Percentiles rank a stretch among this genome's conserved stretches.
phyloP scores from a whole-genome alignment of 345 rosid genomes.

The Garcia nutans region DNA sequence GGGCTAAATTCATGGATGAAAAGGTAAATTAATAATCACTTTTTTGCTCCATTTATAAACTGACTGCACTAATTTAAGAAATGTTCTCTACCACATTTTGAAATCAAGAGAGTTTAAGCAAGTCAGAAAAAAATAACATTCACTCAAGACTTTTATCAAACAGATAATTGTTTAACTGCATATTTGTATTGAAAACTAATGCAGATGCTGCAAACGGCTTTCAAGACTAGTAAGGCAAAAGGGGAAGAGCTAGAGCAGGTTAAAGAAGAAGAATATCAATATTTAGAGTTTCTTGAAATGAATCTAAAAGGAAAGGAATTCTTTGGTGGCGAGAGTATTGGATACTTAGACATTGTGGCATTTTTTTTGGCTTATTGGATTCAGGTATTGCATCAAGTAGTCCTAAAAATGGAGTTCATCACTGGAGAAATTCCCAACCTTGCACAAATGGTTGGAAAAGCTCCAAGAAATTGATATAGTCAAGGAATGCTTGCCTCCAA shows the following conservation, averaged over 20 bases:
- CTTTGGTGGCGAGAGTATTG: not conserved
- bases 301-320: constrained; percentile 3
- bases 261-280: not conserved
- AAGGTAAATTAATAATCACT: too few species aligned
- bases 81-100: too few species aligned
- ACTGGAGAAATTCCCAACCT: not conserved
- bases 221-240: not conserved
- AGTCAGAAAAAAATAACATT: too few species aligned
- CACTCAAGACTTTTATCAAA: too few species aligned
- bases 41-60: too few species aligned
- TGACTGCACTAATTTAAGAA: too few species aligned
- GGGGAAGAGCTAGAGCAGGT: not conserved
- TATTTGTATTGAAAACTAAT: not conserved
- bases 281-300: not conserved
- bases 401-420: not conserved
- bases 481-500: constrained; percentile 2
- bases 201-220: not conserved
- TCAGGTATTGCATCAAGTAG: not conserved
- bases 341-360: not conserved
- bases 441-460: not conserved
- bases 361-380: not conserved
- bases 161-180: too few species aligned
- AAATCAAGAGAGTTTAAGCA: too few species aligned
- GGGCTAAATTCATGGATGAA: too few species aligned
- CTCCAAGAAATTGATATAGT: not conserved